Evolutionary conservation across 2,329 filamentous ascomycete species (phyloP), one percentile per base, ranked within the genome.

Genomic region (Ascocoryne sarcoides): DNA sequence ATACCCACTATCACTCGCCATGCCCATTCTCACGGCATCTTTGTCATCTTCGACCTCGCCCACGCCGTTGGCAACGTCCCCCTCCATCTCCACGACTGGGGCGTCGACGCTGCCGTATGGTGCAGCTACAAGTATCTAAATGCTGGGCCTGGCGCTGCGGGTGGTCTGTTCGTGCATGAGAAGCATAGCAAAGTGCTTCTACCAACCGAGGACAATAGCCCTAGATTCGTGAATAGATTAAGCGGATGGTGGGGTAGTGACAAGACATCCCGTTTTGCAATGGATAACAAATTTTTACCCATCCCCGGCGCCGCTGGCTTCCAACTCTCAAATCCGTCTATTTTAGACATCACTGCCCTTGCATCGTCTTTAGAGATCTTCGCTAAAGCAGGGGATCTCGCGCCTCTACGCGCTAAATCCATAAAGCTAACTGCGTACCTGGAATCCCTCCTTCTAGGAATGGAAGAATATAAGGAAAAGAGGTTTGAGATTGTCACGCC

Each of bases 71-170:
- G 84, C 14, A 90, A 90, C 53, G 81, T 89, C 1, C 76, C 79
- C 1, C 61, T 89, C 15, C 64, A 71, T 38, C 68, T 90, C 7
- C 82, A 87, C 56, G 77, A 83, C 51, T 89, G 84, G 84, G 70
- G 82, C 40, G 83, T 88, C 30, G 84, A 90, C 57, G 87, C 66
- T 1, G 84, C 84, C 4, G 81, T 71, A 7, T 90, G 84, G 84
- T 90, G 84, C 58, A 81, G 74, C 44, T 90, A 90, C 66, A 90
- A 90, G 60, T 90, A 89, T 59, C 70, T 90, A 45, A 89, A 88
- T 57, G 72, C 76, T 37, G 84, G 84, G 0, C 83, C 84, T 0
- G 84, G 84, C 5, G 75, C 75, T 16, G 87, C 87, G 48, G 84
- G 76, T 14, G 82, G 79, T 0, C 61, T 83, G 16, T 90, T 88